Base-by-base conservation (phyloP, 192 early-diverging fungal genomes). In the Coemansia javaensis region DNA sequence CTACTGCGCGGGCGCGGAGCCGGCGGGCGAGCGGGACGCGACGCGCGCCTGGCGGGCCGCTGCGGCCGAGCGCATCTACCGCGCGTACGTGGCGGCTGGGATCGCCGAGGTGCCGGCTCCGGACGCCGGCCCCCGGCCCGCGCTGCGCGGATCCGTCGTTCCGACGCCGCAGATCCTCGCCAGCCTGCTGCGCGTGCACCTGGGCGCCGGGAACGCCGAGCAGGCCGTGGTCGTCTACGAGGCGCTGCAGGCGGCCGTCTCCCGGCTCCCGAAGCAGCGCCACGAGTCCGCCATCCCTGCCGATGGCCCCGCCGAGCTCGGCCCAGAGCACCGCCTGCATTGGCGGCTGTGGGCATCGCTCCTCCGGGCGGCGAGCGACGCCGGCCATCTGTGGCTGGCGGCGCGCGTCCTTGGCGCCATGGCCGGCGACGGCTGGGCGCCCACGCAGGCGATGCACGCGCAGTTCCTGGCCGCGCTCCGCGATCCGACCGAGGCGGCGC, bases 1-100 rank as follows among this genome's bases (percentile, higher is more conserved):
- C 11, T 51, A 23, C 22, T 43, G 37, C 36, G 23, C 35, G 4
- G 44, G 31, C 21, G 24, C 15, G 20, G 17, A 12, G 6, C 18
- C 25, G 10, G 38, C 25, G 3, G 44, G 13, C 10, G 41, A 45
- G 32, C 28, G 32, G 7, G 37, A 40, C 5, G 36, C 33, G 2
- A n/a, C 39, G 9, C 25, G 18, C 14, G 14, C 10, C 13, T 73
- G 69, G 69, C 57, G 69, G n/a, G 53, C 54, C 3, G 49, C 50
- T 8, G 58, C 63, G 12, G 53, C 46, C 1, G 69, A 73, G 47
- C 56, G 63, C 45, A 50, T 73, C 14, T 73, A 73, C 25, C 57
- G 58, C 10, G 48, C 50, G 5, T 66, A 47, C 36, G 40, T 73
- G 9, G 56, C 69, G 0, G 28, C 58, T 3, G 69, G 69, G 3